A percentile compares a stretch with the other conserved stretches of the same genome.
phyloP scores from a whole-genome alignment of 306 rosid species.

The Gillenia trifoliata region DNA sequence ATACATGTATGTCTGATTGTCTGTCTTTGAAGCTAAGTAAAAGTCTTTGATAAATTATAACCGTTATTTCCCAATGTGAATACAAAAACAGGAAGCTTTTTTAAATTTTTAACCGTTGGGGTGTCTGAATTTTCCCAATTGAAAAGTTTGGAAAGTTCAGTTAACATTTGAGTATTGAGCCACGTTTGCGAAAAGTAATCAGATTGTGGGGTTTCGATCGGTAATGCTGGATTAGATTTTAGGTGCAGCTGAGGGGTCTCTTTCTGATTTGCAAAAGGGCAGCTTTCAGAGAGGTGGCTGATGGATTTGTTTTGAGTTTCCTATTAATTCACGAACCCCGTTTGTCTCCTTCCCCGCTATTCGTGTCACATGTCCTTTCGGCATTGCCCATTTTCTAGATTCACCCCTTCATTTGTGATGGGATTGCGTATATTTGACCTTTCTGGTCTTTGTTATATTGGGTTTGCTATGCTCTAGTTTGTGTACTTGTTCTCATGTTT shows the following conservation, averaged over 20 bases:
- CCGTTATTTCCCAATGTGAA: slow-evolving; percentile 27
- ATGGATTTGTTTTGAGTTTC: slow-evolving; percentile 31
- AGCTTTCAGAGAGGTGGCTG: slow-evolving; percentile 47
- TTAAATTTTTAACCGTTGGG: slow-evolving; percentile 23
- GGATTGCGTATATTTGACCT: slow-evolving; percentile 3
- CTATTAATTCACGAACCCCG: slow-evolving; percentile 16
- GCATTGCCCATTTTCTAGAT: slow-evolving; percentile 19
- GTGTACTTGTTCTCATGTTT: not conserved
- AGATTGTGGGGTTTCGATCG: not conserved
- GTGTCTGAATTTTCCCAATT: not conserved
- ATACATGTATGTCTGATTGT: slow-evolving; percentile 1
- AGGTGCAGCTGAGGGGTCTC: slow-evolving; percentile 45
- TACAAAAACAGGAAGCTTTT: too few species aligned
- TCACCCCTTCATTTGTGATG: slow-evolving; percentile 15
- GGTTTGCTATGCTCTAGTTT: slow-evolving; percentile 6
- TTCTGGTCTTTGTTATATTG: slow-evolving; percentile 7
- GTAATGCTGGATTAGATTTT: slow-evolving; percentile 14
- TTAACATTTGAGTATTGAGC: slow-evolving; percentile 1
- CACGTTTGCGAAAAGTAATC: not conserved
- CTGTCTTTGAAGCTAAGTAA: slow-evolving; percentile 48
- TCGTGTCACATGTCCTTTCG: slow-evolving; percentile 25
- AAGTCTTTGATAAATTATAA: slow-evolving; percentile 13
- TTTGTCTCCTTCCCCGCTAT: slow-evolving; percentile 33
- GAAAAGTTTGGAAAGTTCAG: not conserved
- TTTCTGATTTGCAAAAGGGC: slow-evolving; percentile 41